Evolutionary conservation across 495 filamentous ascomycete species (phyloP), one percentile per base, ranked within the genome.

Genomic region (Hypoxylon perforatum): DNA sequence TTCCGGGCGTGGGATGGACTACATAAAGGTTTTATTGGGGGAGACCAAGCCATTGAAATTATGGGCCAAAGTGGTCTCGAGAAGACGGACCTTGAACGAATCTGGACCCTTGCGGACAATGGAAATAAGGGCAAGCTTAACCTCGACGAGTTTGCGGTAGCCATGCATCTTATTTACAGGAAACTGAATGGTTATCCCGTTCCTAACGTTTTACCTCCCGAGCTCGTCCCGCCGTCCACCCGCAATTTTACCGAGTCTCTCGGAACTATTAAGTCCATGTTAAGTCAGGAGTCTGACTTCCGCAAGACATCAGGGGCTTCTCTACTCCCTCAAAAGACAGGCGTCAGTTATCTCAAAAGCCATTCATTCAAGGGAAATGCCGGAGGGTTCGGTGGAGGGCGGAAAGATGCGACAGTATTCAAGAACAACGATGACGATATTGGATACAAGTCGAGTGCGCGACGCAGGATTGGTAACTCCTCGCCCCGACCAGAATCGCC

Each of bases 141-240:
- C 64, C 90, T 98, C 78, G 96, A 99, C 75, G 96, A 99, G 72
- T 99, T 99, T 75, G 94, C 96, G 15, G 94, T 99, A 38, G 94
- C 92, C 6, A 99, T 99, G 95, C 96, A 99, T 84, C 80, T 99
- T 75, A 98, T 99, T 56, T 99, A 98, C 74, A 87, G 96, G 64
- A 96, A 94, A 73, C 84, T 98, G 22, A 98, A 98, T 65, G 93
- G 93, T 23, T 97, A 99, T 71, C 93, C 95, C 1, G 85, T 97
- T 45, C 96, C 96, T n/a, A 90, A 87, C 68, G 91, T 91, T 42
- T 83, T 98, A 14, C 96, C 96, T 4, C 88, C 96, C 4, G 96
- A 99, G 80, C 87, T 99, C 48, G 88, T 98, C 12, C 96, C 96
- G 45, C 96, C 96, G 1, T 97, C 94, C 4, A 96, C 94, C n/a